A percentile compares a stretch with the other conserved stretches of the same genome.
Evolutionary conservation across 1,284 basidiomycete species (phyloP).

Genomic region (Moniliophthora roreri): DNA sequence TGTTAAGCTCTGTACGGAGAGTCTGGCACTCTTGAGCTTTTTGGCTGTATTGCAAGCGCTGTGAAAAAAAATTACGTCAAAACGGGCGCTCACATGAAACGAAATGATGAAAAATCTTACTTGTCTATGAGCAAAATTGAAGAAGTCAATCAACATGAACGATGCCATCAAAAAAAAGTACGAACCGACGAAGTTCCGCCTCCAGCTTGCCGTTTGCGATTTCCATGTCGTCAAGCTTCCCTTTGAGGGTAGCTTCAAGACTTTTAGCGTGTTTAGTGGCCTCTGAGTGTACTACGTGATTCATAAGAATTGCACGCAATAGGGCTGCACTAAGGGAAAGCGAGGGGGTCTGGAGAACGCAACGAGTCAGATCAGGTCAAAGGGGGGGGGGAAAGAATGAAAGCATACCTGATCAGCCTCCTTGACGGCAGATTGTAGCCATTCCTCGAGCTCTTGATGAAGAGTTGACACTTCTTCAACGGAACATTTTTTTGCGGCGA

Average conservation of each 20-base stretch:
- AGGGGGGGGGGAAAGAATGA: constrained; percentile 10
- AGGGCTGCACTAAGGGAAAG: constrained; percentile 67
- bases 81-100: constrained; percentile 11
- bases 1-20: constrained; percentile 63
- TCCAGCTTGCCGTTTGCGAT: constrained; percentile 57
- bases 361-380: constrained; percentile 14
- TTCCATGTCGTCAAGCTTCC: constrained; percentile 64
- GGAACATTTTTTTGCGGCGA: constrained; percentile 81
- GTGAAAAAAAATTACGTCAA: constrained; percentile 27
- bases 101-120: constrained; percentile 39
- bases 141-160: constrained; percentile 19
- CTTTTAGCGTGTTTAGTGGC: constrained; percentile 62
- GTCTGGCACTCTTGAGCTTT: constrained; percentile 69
- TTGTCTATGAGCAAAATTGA: constrained; percentile 39
- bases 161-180: constrained; percentile 20
- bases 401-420: constrained; percentile 56
- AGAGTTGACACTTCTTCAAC: constrained; percentile 76
- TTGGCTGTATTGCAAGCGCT: constrained; percentile 63
- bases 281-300: constrained; percentile 75
- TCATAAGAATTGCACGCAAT: constrained; percentile 76
- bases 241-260: constrained; percentile 58
- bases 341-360: constrained; percentile 49
- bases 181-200: constrained; percentile 62
- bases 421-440: constrained; percentile 60
- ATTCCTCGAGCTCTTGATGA: constrained; percentile 72